A percentile compares a stretch with the other conserved stretches of the same genome.
Evolutionary conservation across 139 green algal genomes (phyloP).

Genomic region (Cymbomonas tetramitiformis): DNA sequence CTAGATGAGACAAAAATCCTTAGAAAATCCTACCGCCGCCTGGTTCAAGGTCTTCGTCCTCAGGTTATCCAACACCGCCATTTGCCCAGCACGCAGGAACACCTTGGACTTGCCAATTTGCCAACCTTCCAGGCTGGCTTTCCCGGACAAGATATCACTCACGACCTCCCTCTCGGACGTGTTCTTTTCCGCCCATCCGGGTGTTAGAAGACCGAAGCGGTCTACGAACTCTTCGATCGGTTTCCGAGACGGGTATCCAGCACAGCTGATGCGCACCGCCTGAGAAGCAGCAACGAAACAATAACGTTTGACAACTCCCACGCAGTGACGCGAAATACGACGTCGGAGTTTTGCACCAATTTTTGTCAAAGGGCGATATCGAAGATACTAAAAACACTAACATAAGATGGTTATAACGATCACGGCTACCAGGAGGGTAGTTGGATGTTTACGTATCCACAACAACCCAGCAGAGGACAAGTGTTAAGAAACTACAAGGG

Average conservation of each 20-base stretch:
- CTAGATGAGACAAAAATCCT: too few species aligned
- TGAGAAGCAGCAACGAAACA: too few species aligned
- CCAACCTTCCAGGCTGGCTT: constrained; percentile 37
- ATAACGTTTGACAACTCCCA: too few species aligned
- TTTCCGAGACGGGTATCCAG: constrained; percentile 79
- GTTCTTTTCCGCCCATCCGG: constrained; percentile 33
- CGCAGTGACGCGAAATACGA: too few species aligned
- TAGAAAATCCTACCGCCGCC: constrained; percentile 46
- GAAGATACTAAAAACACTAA: too few species aligned
- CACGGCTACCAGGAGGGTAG: too few species aligned
- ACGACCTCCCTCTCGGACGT: constrained; percentile 24
- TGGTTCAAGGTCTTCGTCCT: constrained; percentile 48
- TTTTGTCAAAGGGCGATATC: too few species aligned
- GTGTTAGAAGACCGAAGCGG: constrained; percentile 76
- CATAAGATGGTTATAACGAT: too few species aligned
- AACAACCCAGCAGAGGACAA: too few species aligned
- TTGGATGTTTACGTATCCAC: too few species aligned
- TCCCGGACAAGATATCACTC: constrained; percentile 19
- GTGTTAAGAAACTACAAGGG: too few species aligned
- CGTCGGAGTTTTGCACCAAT: too few species aligned
- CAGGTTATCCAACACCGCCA: constrained; percentile 82
- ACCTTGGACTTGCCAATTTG: constrained; percentile 77
- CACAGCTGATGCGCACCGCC: constrained; percentile 88
- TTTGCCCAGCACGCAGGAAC: constrained; percentile 63
- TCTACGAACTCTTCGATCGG: constrained; percentile 81